Conservation (phyloP, 169 alveolate species). For the Plasmodium gaboni region DNA sequence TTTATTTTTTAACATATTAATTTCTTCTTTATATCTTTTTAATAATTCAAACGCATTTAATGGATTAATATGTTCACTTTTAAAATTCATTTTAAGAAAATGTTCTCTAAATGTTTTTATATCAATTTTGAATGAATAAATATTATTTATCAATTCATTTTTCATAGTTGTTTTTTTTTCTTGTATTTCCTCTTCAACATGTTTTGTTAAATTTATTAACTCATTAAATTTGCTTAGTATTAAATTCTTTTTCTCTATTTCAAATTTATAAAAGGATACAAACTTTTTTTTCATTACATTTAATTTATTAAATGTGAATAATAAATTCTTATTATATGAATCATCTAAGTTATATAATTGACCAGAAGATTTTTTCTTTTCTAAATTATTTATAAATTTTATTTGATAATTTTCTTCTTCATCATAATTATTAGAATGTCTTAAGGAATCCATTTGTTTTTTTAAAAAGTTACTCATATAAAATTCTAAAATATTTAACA, state of each 20-base stretch:
- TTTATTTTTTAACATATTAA: slow-evolving; percentile 84
- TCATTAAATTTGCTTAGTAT: slow-evolving; percentile 46
- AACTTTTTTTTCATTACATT: slow-evolving; percentile 57
- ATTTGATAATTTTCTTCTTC: slow-evolving; percentile 66
- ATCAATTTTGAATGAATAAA: slow-evolving; percentile 31
- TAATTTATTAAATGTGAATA: slow-evolving; percentile 31
- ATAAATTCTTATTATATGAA: slow-evolving; percentile 30
- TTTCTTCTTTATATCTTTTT: slow-evolving; percentile 79
- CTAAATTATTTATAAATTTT: slow-evolving; percentile 42
- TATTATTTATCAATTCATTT: slow-evolving; percentile 52
- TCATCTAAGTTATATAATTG: slow-evolving; percentile 50
- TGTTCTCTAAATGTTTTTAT: slow-evolving; percentile 45
- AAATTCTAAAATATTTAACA: slow-evolving; percentile 64
- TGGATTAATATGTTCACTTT: slow-evolving; percentile 39
- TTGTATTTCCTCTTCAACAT: slow-evolving; percentile 76
- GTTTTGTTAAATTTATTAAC: slow-evolving; percentile 32
- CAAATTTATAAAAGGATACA: slow-evolving; percentile 44
- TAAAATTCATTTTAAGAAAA: slow-evolving; percentile 72
- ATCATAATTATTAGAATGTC: slow-evolving; percentile 41
- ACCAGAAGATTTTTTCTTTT: slow-evolving; percentile 36
- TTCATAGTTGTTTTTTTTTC: slow-evolving; percentile 53
- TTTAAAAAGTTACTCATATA: slow-evolving; percentile 68
- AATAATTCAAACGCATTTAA: slow-evolving; percentile 78
- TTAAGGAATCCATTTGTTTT: slow-evolving; percentile 48
- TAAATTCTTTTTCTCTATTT: slow-evolving; percentile 52